Evolutionary conservation across 257 asterid species (phyloP).

Genomic region (Solanum paucissectum): DNA sequence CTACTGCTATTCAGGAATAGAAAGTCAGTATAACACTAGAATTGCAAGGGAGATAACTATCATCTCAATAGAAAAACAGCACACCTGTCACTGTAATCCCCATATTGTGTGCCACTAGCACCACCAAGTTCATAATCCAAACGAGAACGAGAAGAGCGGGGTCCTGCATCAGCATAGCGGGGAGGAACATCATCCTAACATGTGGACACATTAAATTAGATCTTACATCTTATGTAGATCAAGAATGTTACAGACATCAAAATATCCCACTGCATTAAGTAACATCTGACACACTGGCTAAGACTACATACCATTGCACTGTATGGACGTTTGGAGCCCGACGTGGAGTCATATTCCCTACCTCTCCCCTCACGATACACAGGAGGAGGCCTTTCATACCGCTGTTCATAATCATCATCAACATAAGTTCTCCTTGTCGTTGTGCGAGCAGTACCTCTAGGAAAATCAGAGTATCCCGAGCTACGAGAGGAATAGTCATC

Average conservation of each 20-base stretch:
- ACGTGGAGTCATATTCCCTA: constrained; percentile 56
- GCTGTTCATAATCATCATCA: constrained; percentile 69
- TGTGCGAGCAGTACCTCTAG: constrained; percentile 64
- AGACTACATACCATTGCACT: constrained; percentile 42
- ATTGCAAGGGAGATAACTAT: neutral
- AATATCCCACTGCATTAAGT: neutral
- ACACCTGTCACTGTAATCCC: constrained; percentile 83
- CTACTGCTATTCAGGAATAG: constrained; percentile 14
- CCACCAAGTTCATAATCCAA: constrained; percentile 68
- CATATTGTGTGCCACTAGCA: constrained; percentile 64
- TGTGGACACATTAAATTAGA: constrained; percentile 10
- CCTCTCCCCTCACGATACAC: constrained; percentile 64
- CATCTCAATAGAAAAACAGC: neutral
- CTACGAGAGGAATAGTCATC: constrained; percentile 76
- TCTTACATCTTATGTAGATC: neutral
- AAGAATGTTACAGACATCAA: neutral
- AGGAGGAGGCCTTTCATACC: constrained; percentile 85
- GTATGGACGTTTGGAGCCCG: constrained; percentile 93
- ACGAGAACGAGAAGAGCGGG: constrained; percentile 85
- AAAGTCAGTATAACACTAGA: neutral
- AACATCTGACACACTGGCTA: neutral
- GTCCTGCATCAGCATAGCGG: constrained; percentile 71
- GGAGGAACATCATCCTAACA: constrained; percentile 79
- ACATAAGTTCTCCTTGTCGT: constrained; percentile 66
- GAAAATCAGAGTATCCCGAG: constrained; percentile 61